Evolutionary conservation across 306 rosid genomes (phyloP), one percentile per base, ranked within the genome.

Genomic region (Quercus suber): DNA sequence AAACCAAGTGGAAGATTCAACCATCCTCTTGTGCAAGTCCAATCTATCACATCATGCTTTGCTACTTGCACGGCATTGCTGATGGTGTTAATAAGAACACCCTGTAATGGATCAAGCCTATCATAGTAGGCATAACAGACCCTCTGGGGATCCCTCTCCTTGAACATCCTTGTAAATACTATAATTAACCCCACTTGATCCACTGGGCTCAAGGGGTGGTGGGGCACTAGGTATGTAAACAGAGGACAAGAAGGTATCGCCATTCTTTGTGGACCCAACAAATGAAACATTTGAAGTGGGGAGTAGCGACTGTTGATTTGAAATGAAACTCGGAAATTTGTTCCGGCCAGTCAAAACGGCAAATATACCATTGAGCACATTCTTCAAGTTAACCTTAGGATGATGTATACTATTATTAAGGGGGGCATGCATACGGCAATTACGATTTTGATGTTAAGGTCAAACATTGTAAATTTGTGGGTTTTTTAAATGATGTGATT

Each of bases 81-180:
- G 21, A 21, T 21, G 21, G 21, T 21, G 85, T 89, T 89, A 77
- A 96, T 88, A 53, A 93, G 91, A 87, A 93, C 84, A 51, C 92
- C 89, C 84, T 96, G 99, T 64, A 96, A 86, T 77, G 97, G 98
- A 84, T 96, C 99, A 41, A 96, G 94, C 90, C 93, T 89, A 76
- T 93, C 99, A 80, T 93, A 96, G 86, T 97, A 96, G 77, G 94
- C 75, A 87, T 96, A 98, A 4, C 99, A 96, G 31, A 96, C 98
- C 91, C 99, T 87, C 82, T 91, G 97, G 4, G 99, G 99, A 88
- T 83, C 88, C 89, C 98, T 96, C 84, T 96, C 97, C 89, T 98
- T 88, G 60, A 96, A 96, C 88, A 81, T 91, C 99, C 80, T 91
- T 96, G 85, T 96, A 91, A 6, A 90, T 88, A 33, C 37, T 33